Evolutionary conservation across 2,329 filamentous ascomycete genomes (phyloP), one percentile per base, ranked within the genome.

Genomic region (Camillea tinctor): DNA sequence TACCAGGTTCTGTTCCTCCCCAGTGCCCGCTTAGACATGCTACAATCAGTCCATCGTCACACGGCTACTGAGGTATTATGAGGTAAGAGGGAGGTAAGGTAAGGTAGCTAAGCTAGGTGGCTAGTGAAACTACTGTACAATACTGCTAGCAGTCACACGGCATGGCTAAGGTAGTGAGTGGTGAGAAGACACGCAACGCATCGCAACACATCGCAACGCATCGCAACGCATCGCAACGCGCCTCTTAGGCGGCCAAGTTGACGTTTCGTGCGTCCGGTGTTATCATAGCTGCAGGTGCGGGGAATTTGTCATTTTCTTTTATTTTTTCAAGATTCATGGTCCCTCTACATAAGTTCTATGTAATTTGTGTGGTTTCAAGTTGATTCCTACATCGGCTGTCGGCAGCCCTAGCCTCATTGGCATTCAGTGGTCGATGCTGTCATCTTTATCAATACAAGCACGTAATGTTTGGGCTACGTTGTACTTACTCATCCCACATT

Each of bases 401-500:
- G 61, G 60, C 53, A 60, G 54, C 60, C 49, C 63, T 53, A 56
- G 50, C 54, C 61, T 55, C 40, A 60, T 60, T 62, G 64, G 61
- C 54, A 55, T 54, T 66, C 57, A 78, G 68, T 78, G 77, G 62
- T 80, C 78, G 65, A 80, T 74, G 64, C 78, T 81, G 64, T 66
- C 64, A 66, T 62, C 52, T 54, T 64, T 61, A 66, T 67, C 60
- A 67, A 65, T 68, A 63, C 60, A 56, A 66, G 57, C 48, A 57
- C 40, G 55, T 59, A 59, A 55, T 53, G 44, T 56, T 49, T 63
- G 57, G 64, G 60, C 56, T 55, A 59, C 52, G 60, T 55, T 52
- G 57, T 61, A 77, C 81, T 78, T 78, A 88, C 85, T 88, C 93
- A 78, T 96, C 93, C 93, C 94, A 97, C 68, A 92, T 90, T 67